Conservation (phyloP, 208 protist genomes). For the Leishmania lainsoni region DNA sequence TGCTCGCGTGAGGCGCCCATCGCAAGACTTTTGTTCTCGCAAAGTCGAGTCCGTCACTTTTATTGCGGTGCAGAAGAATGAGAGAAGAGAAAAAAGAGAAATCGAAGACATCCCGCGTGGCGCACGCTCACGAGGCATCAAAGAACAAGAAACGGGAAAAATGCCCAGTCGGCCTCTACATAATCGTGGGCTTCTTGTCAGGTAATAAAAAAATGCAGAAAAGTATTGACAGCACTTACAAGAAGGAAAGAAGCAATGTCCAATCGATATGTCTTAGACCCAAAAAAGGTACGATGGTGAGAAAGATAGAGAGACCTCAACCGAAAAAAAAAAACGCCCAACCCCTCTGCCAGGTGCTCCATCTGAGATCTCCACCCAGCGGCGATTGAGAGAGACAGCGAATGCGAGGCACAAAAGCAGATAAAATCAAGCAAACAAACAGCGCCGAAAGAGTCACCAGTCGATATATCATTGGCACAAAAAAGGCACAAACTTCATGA, state of each 20-base stretch:
- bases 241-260: background rate
- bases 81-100: background rate
- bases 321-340: background rate
- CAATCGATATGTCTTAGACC: background rate
- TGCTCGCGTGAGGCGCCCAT: background rate
- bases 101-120: background rate
- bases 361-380: background rate
- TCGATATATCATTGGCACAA: background rate
- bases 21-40: constrained; percentile 14
- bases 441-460: background rate
- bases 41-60: background rate
- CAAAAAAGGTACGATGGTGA: background rate
- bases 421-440: background rate
- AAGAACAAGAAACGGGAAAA: background rate
- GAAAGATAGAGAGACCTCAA: background rate
- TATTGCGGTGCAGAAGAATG: background rate
- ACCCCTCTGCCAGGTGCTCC: background rate
- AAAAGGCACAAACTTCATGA: background rate
- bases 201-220: background rate
- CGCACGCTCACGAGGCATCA: background rate
- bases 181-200: too few relatives aligned
- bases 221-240: background rate
- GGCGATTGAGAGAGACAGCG: background rate
- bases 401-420: background rate
- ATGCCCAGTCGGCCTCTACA: background rate